Evolutionary conservation across 1,139 yeast species (phyloP), one percentile per base, ranked within the genome.

Genomic region (Nakaseomyces glabratus): DNA sequence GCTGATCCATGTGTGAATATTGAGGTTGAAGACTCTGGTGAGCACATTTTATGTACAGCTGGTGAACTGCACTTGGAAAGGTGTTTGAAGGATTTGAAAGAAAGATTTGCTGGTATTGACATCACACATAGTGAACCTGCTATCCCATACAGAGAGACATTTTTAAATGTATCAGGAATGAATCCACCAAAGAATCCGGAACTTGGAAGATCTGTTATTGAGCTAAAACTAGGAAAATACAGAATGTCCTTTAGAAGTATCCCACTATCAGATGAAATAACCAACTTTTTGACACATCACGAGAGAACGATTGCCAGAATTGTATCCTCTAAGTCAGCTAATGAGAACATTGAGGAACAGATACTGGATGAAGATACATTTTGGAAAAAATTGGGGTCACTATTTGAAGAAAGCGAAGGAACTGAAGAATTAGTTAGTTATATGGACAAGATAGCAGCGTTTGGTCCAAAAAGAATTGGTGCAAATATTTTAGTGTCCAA

Each of bases 1-100:
- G 90, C 97, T 1, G 97, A 88, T 57, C 95, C 97, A 1, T 90
- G 94, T 49, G 88, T 86, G 23, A 86, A 84, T 51, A 82, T 88
- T 46, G 80, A 73, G 49, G 66, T 82, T 28, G 90, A 82, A 49
- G 95, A 84, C 46, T 77, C 81, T 8, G 97, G 97, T 40, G 97
- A 88, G 57, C 82, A 82, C 49, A 85, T 88, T 46, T 66, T 88
- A 48, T 82, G 93, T 43, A 86, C 93, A 12, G 95, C 96, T n/a
- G 97, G 97, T 35, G 96, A 88, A 57, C 67, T 88, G 42, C 97
- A 88, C 61, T 65, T 88, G 37, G 97, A 88, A 52, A 71, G 96
- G 55, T 86, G 96, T 57, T 60, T 88, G 47, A 85, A 82, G 50
- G 97, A 88, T 61, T 63, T 88, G 50, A 76, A 73, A 38, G 96